Evolutionary conservation across 2,329 filamentous ascomycete species (phyloP), one percentile per base, ranked within the genome.

Genomic region (Fusarium neocosmosporiellum): DNA sequence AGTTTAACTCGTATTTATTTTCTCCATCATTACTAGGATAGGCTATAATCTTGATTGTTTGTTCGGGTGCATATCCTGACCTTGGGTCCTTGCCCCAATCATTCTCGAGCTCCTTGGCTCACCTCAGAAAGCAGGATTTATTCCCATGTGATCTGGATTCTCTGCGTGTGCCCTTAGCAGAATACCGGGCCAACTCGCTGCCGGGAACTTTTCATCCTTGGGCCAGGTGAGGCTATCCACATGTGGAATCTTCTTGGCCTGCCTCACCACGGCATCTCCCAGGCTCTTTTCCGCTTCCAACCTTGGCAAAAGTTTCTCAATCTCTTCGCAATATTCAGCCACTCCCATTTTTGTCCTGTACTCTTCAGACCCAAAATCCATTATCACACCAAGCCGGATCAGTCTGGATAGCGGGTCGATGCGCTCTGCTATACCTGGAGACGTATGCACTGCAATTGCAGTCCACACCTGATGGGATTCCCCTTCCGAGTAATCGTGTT

Each of bases 391-490:
- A 7, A 80, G 68, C 13, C 81, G 66, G 16, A 83, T 63, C 13
- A 80, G 72, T 9, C 80, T 72, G 3, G 80, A 75, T 8, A 81
- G 72, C 13, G 81, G 76, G 61, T 79, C 78, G 34, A 83, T 78
- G 8, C 80, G 78, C 71, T 83, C 81, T 3, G 81, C 81, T 34
- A 83, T 80, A 1, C 81, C 81, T 0, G 76, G 73, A 50, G 77
- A 82, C 3, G 79, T 79, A 65, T 83, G 82, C 37, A 83, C 20
- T 11, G 80, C 76, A 39, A 83, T 79, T 27, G 81, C 80, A 16
- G 78, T 75, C 82, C 81, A 83, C 29, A 80, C 78, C 36, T 79
- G 76, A 54, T 79, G 79, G 7, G 75, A 69, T 14, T 77, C 69
- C 6, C 60, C 41, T 29, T 79, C 75, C 29, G 71, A 41, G n/a